Evolutionary conservation across 805 yeast species (phyloP).

Genomic region (Sugiyamaella valdiviana): DNA sequence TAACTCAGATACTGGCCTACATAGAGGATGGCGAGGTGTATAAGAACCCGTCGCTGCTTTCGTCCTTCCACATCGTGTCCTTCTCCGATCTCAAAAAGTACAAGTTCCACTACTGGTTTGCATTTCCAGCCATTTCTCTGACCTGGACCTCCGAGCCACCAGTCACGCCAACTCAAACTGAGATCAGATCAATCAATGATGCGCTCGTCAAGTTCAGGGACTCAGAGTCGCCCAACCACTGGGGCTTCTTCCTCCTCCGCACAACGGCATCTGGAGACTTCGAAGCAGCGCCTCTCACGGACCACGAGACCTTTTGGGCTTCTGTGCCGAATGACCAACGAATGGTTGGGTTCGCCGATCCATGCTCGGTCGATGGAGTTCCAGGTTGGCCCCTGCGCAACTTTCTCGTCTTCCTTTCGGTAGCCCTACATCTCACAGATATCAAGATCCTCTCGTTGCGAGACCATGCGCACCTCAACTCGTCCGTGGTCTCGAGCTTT

Average conservation of each 20-base stretch:
- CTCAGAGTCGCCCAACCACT: slow-evolving; percentile 12
- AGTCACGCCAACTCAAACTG: neutral
- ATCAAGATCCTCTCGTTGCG: slow-evolving; percentile 40
- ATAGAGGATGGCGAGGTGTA: slow-evolving; percentile 35
- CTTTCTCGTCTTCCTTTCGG: slow-evolving; percentile 44
- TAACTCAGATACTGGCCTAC: neutral
- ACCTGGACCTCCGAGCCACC: slow-evolving; percentile 38
- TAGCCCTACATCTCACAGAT: slow-evolving; percentile 30
- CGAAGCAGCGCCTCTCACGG: slow-evolving; percentile 13
- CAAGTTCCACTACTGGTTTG: slow-evolving; percentile 84
- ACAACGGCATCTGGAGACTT: slow-evolving; percentile 14
- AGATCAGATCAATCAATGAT: neutral
- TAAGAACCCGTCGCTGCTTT: slow-evolving; percentile 37
- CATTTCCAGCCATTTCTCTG: slow-evolving; percentile 59
- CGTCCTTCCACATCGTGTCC: slow-evolving; percentile 48
- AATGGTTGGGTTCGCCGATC: slow-evolving; percentile 38
- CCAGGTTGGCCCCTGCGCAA: slow-evolving; percentile 57
- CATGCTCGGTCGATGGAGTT: slow-evolving; percentile 29
- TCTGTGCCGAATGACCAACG: slow-evolving; percentile 9
- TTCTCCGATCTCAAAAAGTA: slow-evolving; percentile 88
- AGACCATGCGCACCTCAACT: slow-evolving; percentile 16
- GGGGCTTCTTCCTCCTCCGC: slow-evolving; percentile 30
- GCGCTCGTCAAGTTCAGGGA: slow-evolving; percentile 14
- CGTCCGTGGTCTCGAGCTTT: slow-evolving; percentile 19
- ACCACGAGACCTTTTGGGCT: slow-evolving; percentile 21